These are phyloP conservation scores for Sanghuangporus baumii DNA, from an alignment of 1,284 basidiomycete species.

Conservation along the genomic window DNA sequence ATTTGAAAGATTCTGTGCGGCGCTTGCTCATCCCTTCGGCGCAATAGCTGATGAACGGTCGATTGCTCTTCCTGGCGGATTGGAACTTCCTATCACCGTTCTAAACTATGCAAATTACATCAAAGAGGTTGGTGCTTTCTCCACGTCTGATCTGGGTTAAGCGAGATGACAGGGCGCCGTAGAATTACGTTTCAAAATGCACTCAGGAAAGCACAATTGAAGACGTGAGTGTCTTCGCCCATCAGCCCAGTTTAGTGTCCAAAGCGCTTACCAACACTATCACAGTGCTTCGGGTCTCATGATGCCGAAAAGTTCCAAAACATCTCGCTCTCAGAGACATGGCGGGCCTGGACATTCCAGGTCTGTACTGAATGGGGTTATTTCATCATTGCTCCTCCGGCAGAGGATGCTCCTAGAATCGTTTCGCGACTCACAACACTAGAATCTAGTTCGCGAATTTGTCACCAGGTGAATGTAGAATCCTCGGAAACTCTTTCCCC, in stretches of 20 bases:
- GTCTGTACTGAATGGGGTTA: slow-evolving; percentile 95
- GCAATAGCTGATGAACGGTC: slow-evolving; percentile 33
- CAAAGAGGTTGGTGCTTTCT: slow-evolving; percentile 44
- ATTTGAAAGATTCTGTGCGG: slow-evolving; percentile 72
- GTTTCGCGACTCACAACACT: slow-evolving; percentile 72
- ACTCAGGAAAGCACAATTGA: slow-evolving; percentile 47
- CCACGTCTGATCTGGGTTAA: neutral
- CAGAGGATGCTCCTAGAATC: slow-evolving; percentile 57
- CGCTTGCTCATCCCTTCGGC: slow-evolving; percentile 45
- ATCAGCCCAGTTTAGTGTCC: neutral
- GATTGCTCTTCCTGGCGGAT: slow-evolving; percentile 36
- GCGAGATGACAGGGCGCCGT: slow-evolving; percentile 3
- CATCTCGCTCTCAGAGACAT: slow-evolving; percentile 59
- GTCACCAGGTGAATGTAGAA: slow-evolving; percentile 50
- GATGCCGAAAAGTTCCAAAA: slow-evolving; percentile 64
- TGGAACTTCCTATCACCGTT: slow-evolving; percentile 52
- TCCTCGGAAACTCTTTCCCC: neutral
- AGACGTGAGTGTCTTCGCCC: slow-evolving; percentile 38
- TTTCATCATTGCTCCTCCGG: slow-evolving; percentile 69
- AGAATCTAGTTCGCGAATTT: slow-evolving; percentile 77
- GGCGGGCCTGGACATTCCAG: slow-evolving; percentile 90
- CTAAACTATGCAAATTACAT: slow-evolving; percentile 78
- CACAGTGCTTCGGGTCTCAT: slow-evolving; percentile 81
- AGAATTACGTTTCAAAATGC: slow-evolving; percentile 62
- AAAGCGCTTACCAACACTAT: slow-evolving; percentile 4